Base-by-base conservation (phyloP, 495 filamentous ascomycete genomes). In the Letharia lupina region DNA sequence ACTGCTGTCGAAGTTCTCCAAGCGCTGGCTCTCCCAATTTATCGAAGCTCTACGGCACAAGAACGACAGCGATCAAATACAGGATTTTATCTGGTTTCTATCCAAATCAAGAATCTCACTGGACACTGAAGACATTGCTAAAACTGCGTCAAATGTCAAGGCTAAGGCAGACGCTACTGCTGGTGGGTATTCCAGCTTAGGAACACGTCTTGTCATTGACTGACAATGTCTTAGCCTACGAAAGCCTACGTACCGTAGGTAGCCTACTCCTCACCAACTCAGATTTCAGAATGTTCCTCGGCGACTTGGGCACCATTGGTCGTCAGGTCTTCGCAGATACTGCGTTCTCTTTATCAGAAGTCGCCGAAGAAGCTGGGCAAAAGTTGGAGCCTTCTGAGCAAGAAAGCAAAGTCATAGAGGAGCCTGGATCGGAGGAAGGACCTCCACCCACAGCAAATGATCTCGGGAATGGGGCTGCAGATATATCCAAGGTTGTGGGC, bases 71-170 rank as follows among this genome's bases (percentile, higher is more conserved):
- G 91, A 96, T 76, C 86, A 94, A 71, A 81, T 96, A 50, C 93
- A 98, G 75, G 90, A 96, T 67, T 89, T 96, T 67, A 78, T 96
- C 58, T 98, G 93, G 92, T 92, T 84, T 70, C 75, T 95, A 62
- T 76, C 87, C 62, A 89, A 88, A 70, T 86, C 90, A 23, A 82
- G 82, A 39, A 78, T 92, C 39, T 82, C 83, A 13, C 70, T 96
- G 3, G 89, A 96, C 72, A 78, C 84, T 4, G 81, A 82, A 23
- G 82, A 91, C 63, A 72, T 95, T 62, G 82, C 83, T 3, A 77
- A 81, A 45, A 80, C 83, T 45, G 91, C 88, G 4, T 77, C 79
- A 62, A 82, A 79, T 65, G 83, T 83, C n/a, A 90, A 84, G 74
- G 81, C 84, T 3, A 88, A 84, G 69, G 91, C 90, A 37, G 89